A percentile compares a stretch with the other conserved stretches of the same genome.
phyloP scores from a whole-genome alignment of 2,329 filamentous ascomycete genomes.

The Penicillium aurantiogriseum region DNA sequence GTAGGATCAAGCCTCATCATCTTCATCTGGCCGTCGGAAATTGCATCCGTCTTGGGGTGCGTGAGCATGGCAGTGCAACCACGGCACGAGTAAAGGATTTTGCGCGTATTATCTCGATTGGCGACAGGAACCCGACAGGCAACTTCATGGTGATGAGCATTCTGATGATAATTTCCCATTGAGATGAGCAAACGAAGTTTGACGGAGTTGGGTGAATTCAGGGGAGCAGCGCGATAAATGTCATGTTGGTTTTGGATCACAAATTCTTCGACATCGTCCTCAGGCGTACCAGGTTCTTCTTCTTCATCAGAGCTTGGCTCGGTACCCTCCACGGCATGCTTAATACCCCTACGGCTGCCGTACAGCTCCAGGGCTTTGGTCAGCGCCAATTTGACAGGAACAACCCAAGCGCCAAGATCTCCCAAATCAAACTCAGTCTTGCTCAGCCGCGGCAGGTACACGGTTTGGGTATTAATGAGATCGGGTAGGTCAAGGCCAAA shows the following conservation, averaged over 20 bases:
- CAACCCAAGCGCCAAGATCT: neutral
- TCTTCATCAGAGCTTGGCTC: neutral
- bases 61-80: neutral
- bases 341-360: neutral
- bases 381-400: neutral
- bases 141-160: neutral
- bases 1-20: neutral
- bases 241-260: neutral
- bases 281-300: fast-evolving
- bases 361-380: neutral
- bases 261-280: neutral
- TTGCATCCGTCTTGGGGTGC: neutral
- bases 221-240: neutral
- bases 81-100: neutral
- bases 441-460: neutral
- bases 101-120: neutral
- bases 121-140: neutral
- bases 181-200: neutral
- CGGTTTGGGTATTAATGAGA: neutral
- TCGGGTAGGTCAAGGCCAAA: neutral
- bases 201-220: neutral
- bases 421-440: neutral
- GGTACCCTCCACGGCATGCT: neutral
- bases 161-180: neutral
- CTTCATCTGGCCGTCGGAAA: neutral